These are phyloP conservation scores for Ogataea glucozyma DNA, from an alignment of 805 yeast species.

Conservation along the genomic window DNA sequence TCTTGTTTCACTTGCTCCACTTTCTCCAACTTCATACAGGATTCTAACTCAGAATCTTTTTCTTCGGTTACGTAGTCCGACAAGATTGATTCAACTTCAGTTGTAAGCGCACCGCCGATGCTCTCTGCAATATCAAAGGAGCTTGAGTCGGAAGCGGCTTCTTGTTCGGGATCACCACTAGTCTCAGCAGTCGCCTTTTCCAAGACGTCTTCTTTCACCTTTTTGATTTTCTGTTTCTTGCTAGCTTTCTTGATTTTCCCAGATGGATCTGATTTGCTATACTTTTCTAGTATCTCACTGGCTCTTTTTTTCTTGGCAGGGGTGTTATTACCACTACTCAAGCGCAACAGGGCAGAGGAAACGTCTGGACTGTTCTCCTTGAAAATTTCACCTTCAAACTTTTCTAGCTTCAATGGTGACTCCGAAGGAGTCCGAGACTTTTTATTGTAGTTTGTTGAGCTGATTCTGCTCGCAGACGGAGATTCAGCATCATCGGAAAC, in stretches of 20 bases:
- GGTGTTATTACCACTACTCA: conserved; percentile 12
- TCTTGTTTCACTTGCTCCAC: not conserved
- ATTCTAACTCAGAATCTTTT: not conserved
- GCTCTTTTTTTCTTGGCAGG: conserved; percentile 16
- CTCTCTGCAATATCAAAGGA: no score
- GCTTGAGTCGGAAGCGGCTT: not conserved
- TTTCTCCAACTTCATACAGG: conserved; percentile 2
- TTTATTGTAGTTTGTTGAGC: not conserved
- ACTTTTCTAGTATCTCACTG: conserved; percentile 16
- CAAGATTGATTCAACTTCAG: not conserved
- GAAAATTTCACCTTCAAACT: conserved; percentile 25
- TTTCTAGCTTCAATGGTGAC: conserved; percentile 25
- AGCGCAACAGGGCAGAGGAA: conserved; percentile 10
- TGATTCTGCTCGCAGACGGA: conserved; percentile 10
- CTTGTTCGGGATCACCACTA: not conserved
- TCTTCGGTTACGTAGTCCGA: not conserved
- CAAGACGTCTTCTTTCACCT: not conserved
- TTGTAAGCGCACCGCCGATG: not conserved
- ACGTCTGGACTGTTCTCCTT: conserved; percentile 14
- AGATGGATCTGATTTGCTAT: conserved; percentile 21
- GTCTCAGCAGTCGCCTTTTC: no score
- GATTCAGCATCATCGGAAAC: conserved; percentile 19
- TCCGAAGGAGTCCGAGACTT: conserved; percentile 11
- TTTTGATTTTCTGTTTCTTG: conserved; percentile 9
- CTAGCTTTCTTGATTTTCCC: conserved; percentile 18